Base-by-base conservation (phyloP, 495 filamentous ascomycete species). In the Aspergillus carlsbadensis region DNA sequence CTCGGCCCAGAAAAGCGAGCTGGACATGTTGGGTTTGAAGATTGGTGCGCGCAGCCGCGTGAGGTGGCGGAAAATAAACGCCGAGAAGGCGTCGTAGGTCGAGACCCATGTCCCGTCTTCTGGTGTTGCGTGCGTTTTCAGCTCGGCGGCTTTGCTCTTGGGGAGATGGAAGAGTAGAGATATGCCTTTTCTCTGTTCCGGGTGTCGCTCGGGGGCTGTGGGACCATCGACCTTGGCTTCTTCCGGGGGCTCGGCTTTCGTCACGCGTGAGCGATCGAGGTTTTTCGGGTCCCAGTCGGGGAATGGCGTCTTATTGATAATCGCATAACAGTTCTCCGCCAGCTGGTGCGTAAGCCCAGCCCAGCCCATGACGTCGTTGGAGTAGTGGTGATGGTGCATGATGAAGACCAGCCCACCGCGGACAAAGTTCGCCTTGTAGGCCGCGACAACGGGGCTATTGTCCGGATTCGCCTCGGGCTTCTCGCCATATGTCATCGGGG, bases 291-390 rank as follows among this genome's bases (percentile, higher is more conserved):
- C 68, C 73, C 71, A 79, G 15, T 47, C 22, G 0, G 74, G 74
- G 15, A 67, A 59, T 2, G 15, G 43, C 11, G 68, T 72, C 6
- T 65, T 35, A 36, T 70, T 65, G 18, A 65, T 10, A 31, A 73
- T 62, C 14, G 74, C 59, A 24, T 54, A 54, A 58, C 73, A 78
- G 57, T 78, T 74, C 33, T 78, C 75, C 7, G 74, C 74, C 14
- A 78, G 64, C 39, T 78, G 74, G 29, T 70, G 65, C 0, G 63
- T 50, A 20, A 74, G 63, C 10, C 67, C 59, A 10, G 71, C 64
- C 68, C 70, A 75, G 11, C 71, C 73, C 69, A 73, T 75, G 6
- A 76, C 62, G 52, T 78, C 75, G 53, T 74, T 72, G 49, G 68
- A 52, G 54, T 71, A 76, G 52, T 80, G 76, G 54, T 77, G 76